phyloP scores from a whole-genome alignment of 345 rosid species.

The Lepidium africanum region DNA sequence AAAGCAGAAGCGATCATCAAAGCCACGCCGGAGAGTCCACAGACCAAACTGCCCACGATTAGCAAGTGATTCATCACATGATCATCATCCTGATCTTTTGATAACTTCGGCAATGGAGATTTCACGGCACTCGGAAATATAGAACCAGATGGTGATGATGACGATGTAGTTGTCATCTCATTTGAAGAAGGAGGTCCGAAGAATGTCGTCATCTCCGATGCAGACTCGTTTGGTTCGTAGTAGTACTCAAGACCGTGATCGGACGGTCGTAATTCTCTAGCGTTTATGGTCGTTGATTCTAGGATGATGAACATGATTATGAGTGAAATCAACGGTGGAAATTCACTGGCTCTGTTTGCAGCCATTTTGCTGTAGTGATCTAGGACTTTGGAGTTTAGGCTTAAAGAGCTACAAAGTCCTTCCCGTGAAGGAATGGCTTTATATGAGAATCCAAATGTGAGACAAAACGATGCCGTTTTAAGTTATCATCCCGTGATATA shows the following conservation, averaged over 20 bases:
- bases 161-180: background rate
- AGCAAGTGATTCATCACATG: conserved; percentile 24
- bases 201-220: conserved; percentile 50
- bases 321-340: conserved; percentile 12
- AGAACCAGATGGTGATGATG: conserved; percentile 3
- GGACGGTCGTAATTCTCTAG: conserved; percentile 58
- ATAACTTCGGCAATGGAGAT: conserved; percentile 1
- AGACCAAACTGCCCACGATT: conserved; percentile 21
- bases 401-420: background rate
- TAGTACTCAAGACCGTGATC: conserved; percentile 66
- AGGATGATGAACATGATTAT: background rate
- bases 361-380: background rate
- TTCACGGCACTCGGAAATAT: conserved; percentile 25
- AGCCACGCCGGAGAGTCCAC: conserved; percentile 22
- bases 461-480: background rate
- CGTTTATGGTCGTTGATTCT: conserved; percentile 6
- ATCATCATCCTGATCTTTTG: background rate
- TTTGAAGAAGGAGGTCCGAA: conserved; percentile 32
- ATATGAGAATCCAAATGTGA: background rate
- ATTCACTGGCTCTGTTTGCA: background rate
- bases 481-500: conserved; percentile 8
- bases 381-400: background rate
- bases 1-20: conserved; percentile 29
- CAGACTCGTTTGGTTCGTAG: conserved; percentile 27
- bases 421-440: conserved; percentile 4